These are phyloP conservation scores for Candida ipomoeae DNA, from an alignment of 805 yeast genomes.

Conservation along the genomic window DNA sequence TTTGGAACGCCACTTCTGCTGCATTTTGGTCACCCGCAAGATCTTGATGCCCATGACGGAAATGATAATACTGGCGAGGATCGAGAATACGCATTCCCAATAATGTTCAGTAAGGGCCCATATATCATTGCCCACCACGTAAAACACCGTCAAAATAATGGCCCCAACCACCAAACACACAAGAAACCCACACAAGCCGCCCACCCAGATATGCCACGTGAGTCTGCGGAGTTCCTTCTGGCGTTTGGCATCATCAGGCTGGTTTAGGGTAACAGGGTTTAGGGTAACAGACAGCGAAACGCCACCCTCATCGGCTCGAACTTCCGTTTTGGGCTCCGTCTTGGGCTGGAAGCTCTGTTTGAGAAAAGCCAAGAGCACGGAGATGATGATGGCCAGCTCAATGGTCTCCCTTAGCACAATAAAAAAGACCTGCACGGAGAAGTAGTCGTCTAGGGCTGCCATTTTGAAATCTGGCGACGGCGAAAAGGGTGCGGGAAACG, in stretches of 20 bases:
- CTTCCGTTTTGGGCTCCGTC: background rate
- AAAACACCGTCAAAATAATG: slow-evolving; percentile 35
- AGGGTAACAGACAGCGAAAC: too few species aligned
- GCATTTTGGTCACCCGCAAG: slow-evolving; percentile 41
- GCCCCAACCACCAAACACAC: slow-evolving; percentile 40
- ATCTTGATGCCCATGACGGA: slow-evolving; percentile 45
- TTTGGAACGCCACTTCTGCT: slow-evolving; percentile 41
- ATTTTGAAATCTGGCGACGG: background rate
- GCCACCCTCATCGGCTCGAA: background rate
- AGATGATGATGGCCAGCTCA: slow-evolving; percentile 20
- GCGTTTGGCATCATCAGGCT: background rate
- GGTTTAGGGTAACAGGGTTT: background rate
- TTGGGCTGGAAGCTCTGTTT: slow-evolving; percentile 9
- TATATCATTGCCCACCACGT: slow-evolving; percentile 39
- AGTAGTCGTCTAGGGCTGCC: slow-evolving; percentile 15
- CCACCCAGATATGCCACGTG: slow-evolving; percentile 40
- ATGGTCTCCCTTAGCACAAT: slow-evolving; percentile 19
- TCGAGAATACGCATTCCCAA: slow-evolving; percentile 46
- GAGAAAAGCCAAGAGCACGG: slow-evolving; percentile 20
- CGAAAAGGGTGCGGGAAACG: background rate
- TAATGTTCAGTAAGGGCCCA: slow-evolving; percentile 46
- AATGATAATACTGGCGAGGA: slow-evolving; percentile 41
- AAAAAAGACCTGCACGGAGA: slow-evolving; percentile 20
- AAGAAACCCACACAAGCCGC: slow-evolving; percentile 38
- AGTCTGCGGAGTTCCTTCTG: slow-evolving; percentile 19